Evolutionary conservation across 371 early-diverging fungal species (phyloP).

Genomic region (Nosema bombycis): DNA sequence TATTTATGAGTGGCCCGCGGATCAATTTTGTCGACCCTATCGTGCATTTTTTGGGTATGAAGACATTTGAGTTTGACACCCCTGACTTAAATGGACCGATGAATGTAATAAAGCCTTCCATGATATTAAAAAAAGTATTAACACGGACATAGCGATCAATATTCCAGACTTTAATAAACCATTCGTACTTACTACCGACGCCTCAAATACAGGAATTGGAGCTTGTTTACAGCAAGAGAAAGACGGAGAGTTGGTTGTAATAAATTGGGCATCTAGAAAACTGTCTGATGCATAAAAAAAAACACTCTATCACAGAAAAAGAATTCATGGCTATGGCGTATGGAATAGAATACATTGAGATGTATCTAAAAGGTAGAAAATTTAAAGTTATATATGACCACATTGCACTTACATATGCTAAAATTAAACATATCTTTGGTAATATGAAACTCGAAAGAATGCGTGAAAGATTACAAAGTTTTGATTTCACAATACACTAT

Average conservation of each 20-base stretch:
- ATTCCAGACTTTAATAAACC: conserved; percentile 46
- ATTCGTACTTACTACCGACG: conserved; percentile 51
- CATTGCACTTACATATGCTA: conserved; percentile 37
- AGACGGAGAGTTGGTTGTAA: conserved; percentile 1
- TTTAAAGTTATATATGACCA: conserved; percentile 55
- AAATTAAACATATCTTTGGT: conserved; percentile 35
- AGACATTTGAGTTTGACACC: too few species aligned
- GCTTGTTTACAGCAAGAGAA: conserved; percentile 42
- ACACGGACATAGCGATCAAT: conserved; percentile 35
- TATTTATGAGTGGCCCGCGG: too few species aligned
- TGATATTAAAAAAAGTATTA: conserved; percentile 31
- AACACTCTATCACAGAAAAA: conserved; percentile 42
- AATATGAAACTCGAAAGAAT: conserved; percentile 40
- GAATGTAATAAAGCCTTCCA: too few species aligned
- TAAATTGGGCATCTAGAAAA: conserved; percentile 34
- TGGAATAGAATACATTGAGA: conserved; percentile 46
- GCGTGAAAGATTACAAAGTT: conserved; percentile 34
- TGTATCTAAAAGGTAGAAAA: conserved; percentile 37
- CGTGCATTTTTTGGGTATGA: too few species aligned
- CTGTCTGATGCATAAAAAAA: conserved; percentile 35
- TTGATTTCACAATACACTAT: conserved; percentile 41
- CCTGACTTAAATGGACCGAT: too few species aligned
- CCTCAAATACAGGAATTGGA: conserved; percentile 38
- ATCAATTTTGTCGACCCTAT: too few species aligned
- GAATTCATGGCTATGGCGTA: conserved; percentile 38